phyloP scores from a whole-genome alignment of 345 rosid species.

The Diplotaxis tenuifolia region DNA sequence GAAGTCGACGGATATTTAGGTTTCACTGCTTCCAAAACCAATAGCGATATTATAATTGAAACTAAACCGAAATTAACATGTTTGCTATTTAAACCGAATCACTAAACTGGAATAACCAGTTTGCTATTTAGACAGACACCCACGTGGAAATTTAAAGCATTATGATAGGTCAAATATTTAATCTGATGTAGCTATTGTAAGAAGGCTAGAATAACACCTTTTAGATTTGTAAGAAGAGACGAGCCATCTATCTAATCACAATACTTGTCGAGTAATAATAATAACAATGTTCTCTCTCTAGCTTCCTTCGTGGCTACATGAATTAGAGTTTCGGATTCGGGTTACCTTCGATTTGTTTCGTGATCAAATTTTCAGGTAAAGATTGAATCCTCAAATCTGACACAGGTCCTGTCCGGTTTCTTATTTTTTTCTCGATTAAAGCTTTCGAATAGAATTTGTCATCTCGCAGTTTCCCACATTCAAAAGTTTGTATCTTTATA shows the following conservation, averaged over 20 bases:
- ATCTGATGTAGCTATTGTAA: no score
- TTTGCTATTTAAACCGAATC: no score
- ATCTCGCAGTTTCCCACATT: background rate
- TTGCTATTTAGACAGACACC: no score
- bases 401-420: background rate
- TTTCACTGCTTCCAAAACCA: no score
- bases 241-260: background rate
- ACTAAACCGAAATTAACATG: no score
- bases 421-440: background rate
- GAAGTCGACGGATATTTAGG: no score
- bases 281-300: background rate
- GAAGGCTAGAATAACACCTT: no score
- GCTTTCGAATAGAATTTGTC: background rate
- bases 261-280: constrained; percentile 18
- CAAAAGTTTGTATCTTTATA: background rate
- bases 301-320: background rate
- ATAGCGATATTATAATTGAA: no score
- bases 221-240: no score
- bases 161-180: no score
- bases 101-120: no score
- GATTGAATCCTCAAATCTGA: background rate
- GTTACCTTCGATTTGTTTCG: background rate
- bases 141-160: no score
- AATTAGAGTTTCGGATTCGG: constrained; percentile 9
- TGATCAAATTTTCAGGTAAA: constrained; percentile 7